Evolutionary conservation across 2,329 filamentous ascomycete genomes (phyloP).

Genomic region (Microcyclosporella mali): DNA sequence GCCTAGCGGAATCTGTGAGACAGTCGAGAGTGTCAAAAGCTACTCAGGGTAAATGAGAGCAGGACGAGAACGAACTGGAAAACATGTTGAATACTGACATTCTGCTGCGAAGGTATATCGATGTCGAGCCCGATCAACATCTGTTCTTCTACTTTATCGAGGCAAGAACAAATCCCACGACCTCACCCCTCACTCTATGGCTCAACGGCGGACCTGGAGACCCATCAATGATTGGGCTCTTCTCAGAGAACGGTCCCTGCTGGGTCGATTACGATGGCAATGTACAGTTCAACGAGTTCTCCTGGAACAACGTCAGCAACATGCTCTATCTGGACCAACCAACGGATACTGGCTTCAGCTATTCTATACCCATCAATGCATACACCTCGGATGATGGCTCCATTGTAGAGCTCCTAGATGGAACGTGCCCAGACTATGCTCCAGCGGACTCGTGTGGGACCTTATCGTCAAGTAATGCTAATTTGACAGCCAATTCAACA

Average conservation of each 20-base stretch:
- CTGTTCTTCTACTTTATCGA: constrained; percentile 52
- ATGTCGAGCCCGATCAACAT: constrained; percentile 46
- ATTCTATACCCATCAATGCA: constrained; percentile 40
- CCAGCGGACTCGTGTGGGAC: constrained; percentile 44
- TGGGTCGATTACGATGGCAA: constrained; percentile 14
- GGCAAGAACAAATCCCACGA: constrained; percentile 45
- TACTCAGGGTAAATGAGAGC: constrained; percentile 54
- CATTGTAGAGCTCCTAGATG: constrained; percentile 32
- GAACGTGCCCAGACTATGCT: constrained; percentile 16
- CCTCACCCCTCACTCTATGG: constrained; percentile 56
- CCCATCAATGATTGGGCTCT: constrained; percentile 52
- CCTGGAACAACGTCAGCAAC: constrained; percentile 56
- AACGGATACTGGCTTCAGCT: constrained; percentile 53
- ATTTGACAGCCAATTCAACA: constrained; percentile 50
- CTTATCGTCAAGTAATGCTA: constrained; percentile 47
- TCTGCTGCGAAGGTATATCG: too few species aligned
- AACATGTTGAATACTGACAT: too few species aligned
- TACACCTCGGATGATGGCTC: constrained; percentile 30
- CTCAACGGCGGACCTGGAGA: constrained; percentile 54
- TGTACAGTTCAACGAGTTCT: constrained; percentile 48
- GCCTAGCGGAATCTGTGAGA: constrained; percentile 50
- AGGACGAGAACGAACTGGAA: constrained; percentile 37
- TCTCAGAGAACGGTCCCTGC: constrained; percentile 39
- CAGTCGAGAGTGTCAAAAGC: constrained; percentile 50
- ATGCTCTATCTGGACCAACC: constrained; percentile 67